Base-by-base conservation (phyloP, 192 early-diverging fungal genomes). In the Chytriomyces sp. region DNA sequence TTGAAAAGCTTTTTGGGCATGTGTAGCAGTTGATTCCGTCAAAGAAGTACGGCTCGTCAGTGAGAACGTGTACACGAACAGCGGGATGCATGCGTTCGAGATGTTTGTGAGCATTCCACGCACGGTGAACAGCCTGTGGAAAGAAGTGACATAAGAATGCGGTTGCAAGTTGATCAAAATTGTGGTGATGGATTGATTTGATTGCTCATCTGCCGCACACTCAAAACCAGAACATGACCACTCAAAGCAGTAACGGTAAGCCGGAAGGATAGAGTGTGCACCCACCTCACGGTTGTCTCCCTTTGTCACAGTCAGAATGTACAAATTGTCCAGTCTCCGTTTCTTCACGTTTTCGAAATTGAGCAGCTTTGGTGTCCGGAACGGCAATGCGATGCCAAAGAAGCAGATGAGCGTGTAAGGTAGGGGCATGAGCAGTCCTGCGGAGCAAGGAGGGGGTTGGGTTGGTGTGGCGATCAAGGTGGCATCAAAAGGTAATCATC, bases 1-100 rank as follows among this genome's bases (percentile, higher is more conserved):
- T 83, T 26, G 23, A 49, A 74, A 87, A 88, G 65, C 7, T 50
- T 66, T 85, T 88, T 16, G 87, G 87, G 65, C 85, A 88, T 13
- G 85, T 87, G 82, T 86, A 88, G 72, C 87, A 88, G 80, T 88
- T 86, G 83, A 88, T 83, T 74, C 85, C 85, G 53, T 86, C 85
- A 77, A 86, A 88, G 67, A 86, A 87, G 83, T 85, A 88, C 4
- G 87, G 87, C 73, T 88, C 87, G 76, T 88, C 87, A 35, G 87
- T 88, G 65, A 88, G 76, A 3, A 88, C 87, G 76, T 88, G 87
- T 48, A 88, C 83, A 43, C 87, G 85, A n/a, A 88, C 82, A 50
- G 78, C 77, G n/a, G 87, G 85, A 70, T 88, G 85, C 53, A 88
- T 60, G 60, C 67, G 57, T 75, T 88, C 87, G 48, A 88, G 77